phyloP scores from a whole-genome alignment of 768 basidiomycete species.

The Amanita rubescens region DNA sequence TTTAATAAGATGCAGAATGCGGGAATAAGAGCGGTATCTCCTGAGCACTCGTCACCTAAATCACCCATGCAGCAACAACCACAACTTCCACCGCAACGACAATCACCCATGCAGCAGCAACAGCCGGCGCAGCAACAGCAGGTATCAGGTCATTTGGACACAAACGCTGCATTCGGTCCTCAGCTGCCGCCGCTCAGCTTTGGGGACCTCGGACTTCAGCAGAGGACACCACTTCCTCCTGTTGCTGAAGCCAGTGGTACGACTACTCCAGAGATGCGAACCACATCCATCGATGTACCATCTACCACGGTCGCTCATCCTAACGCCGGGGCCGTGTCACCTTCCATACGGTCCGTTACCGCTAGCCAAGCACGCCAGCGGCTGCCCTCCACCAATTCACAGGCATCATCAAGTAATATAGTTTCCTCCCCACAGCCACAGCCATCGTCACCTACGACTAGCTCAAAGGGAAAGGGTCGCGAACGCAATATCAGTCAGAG shows the following conservation, averaged over 20 bases:
- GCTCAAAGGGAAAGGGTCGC: not conserved
- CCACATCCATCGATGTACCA: conserved; percentile 17
- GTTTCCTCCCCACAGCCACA: not conserved
- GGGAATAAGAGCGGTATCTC: conserved; percentile 14
- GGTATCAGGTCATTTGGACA: conserved; percentile 1
- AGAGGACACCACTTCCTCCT: conserved; percentile 42
- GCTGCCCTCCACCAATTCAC: not conserved
- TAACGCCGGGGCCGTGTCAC: not conserved
- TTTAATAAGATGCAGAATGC: conserved; percentile 52
- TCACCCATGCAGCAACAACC: conserved; percentile 2
- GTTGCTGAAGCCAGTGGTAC: conserved; percentile 50
- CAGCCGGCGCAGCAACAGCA: conserved; percentile 7
- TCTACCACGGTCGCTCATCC: not conserved
- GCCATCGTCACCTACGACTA: not conserved
- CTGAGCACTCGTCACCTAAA: not conserved
- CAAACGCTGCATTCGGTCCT: conserved; percentile 22
- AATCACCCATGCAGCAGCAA: not conserved
- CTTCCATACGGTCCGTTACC: not conserved
- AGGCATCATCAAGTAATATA: not conserved
- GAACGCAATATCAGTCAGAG: not conserved
- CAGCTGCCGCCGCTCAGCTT: conserved; percentile 61
- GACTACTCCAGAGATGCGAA: conserved; percentile 18
- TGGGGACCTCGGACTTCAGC: conserved; percentile 19
- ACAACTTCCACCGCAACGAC: not conserved
- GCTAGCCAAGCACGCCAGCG: not conserved